These are phyloP conservation scores for Candida broadrunensis DNA, from an alignment of 805 yeast species.

Conservation along the genomic window DNA sequence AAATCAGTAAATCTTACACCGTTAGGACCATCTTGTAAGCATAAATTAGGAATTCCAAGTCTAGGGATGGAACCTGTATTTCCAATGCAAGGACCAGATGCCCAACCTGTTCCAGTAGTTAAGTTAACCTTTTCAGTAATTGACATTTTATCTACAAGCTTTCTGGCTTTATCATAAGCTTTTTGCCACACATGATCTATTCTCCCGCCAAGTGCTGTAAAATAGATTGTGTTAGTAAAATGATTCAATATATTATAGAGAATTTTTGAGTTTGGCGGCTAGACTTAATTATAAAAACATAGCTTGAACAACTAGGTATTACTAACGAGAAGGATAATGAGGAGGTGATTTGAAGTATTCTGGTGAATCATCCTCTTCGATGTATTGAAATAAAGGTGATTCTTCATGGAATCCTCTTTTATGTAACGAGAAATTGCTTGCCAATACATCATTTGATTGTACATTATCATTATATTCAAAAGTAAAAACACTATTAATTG, in stretches of 20 bases:
- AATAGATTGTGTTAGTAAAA: constrained; percentile 5
- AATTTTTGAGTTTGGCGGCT: not conserved
- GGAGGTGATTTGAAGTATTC: constrained; percentile 26
- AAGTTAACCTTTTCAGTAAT: constrained; percentile 58
- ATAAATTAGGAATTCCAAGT: constrained; percentile 50
- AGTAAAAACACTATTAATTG: not conserved
- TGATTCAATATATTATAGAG: too few species aligned
- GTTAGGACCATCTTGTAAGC: constrained; percentile 62
- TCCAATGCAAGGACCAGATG: constrained; percentile 60
- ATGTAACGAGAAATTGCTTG: constrained; percentile 1
- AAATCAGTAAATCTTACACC: constrained; percentile 59
- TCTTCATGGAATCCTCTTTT: constrained; percentile 32
- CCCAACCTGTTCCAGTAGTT: constrained; percentile 65
- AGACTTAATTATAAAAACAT: not conserved
- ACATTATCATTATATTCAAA: not conserved
- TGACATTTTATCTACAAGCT: constrained; percentile 54
- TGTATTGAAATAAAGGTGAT: constrained; percentile 21
- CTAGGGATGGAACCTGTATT: constrained; percentile 59
- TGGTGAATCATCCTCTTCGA: constrained; percentile 24
- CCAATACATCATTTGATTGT: not conserved
- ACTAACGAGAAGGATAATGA: constrained; percentile 34
- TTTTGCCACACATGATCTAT: constrained; percentile 52
- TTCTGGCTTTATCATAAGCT: constrained; percentile 55
- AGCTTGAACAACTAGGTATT: not conserved
- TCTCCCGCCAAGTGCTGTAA: constrained; percentile 43